Evolutionary conservation across 768 basidiomycete genomes (phyloP), one percentile per base, ranked within the genome.

Genomic region (Podaxis sp.): DNA sequence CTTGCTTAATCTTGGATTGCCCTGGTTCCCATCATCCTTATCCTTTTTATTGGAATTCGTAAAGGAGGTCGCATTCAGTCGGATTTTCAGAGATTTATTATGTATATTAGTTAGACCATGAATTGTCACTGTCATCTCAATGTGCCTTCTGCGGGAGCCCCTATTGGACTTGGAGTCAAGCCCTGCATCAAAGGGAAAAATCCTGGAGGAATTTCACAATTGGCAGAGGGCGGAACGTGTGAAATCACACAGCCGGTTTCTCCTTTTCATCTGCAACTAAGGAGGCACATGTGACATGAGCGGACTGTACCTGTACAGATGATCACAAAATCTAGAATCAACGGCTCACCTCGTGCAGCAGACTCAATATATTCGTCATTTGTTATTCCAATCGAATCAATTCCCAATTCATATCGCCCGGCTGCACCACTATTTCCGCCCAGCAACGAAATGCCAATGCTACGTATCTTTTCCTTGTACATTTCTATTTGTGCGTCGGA

Each of bases 391-490:
- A 96, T 90, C 1, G 85, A 87, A 66, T 93, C 90, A 50, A 96
- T 81, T 3, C 90, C 91, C 0, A 96, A 82, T 67, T 96, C 95
- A 68, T 90, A 96, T 28, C 78, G 77, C 2, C 95, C 95, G 46
- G 86, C 79, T 8, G 86, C 78, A 13, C 87, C 84, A 60, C 90
- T 87, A 59, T 91, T 93, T 2, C 93, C 92, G 12, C 95, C 96
- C 3, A 99, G 78, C 15, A 98, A 75, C 1, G 93, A 93, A 38
- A 98, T 89, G 1, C 95, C 95, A 17, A 98, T 80, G 4, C 91
- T 91, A 54, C 89, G 82, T 15, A 99, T 76, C 50, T 83, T 85
- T 55, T 91, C 87, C 13, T 84, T 82, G 70, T 86, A 82, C 89
- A 98, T 95, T 48, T 75, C 74, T 26, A 95, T 85, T 66, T 93